Base-by-base conservation (phyloP, 2,329 filamentous ascomycete genomes). In the Orbilia javanica region DNA sequence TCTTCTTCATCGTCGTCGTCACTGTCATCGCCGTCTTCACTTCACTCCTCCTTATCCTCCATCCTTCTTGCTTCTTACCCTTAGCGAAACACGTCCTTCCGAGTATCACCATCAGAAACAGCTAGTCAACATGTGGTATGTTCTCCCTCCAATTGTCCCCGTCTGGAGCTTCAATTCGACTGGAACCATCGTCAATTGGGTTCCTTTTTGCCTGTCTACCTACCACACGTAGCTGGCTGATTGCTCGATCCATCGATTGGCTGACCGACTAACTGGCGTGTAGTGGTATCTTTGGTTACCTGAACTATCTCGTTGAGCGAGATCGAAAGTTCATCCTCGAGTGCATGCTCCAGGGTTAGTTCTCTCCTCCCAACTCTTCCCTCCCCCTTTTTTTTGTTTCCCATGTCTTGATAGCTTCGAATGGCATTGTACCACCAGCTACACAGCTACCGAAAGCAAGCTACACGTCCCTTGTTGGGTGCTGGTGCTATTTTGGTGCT, bases 251-350 rank as follows among this genome's bases (percentile, higher is more conserved):
- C n/a, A n/a, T n/a, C n/a, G 36, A 39, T 5, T 39, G 11, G n/a
- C 29, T 7, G 29, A 39, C 20, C 15, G 22, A 48, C 22, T 50
- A 34, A 42, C 44, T 13, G 53, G 27, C 48, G 13, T 46, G 36
- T 29, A 95, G 93, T 91, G 93, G 93, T 86, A 96, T 96, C 86
- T 96, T 98, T 87, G 95, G 95, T 83, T 98, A 98, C 89, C 93
- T 98, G 88, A 98, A 98, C 88, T 98, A 98, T 87, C 88, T 98
- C 85, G 94, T 98, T 85, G 96, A 98, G 89, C 97, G 97, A 90
- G 95, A 98, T 88, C 90, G 96, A 85, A 94, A 93, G 86, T 96
- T 92, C 87, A 97, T 98, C 85, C 89, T 98, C 84, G 91, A 97
- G 85, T 98, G 95, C 80, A 89, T 99, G 82, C 92, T 97, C 85